A percentile compares a stretch with the other conserved stretches of the same genome.
phyloP scores from a whole-genome alignment of 2,329 filamentous ascomycete genomes.

The Nemania serpens region DNA sequence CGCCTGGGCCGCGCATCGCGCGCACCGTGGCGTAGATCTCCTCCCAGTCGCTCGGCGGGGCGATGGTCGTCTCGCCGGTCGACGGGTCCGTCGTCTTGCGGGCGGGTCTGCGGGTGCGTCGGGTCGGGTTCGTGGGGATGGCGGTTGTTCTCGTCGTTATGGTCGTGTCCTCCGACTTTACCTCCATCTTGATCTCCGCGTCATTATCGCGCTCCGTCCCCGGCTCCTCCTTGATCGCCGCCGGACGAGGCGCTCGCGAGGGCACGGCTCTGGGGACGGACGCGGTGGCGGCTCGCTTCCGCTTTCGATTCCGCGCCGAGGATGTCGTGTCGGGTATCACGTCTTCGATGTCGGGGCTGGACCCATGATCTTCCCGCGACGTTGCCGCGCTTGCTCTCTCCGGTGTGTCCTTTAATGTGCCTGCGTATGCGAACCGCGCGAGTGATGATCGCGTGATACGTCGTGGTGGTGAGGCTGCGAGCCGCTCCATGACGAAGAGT shows the following conservation, averaged over 20 bases:
- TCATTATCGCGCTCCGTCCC: conserved; percentile 5
- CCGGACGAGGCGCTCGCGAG: no score
- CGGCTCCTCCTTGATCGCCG: conserved; percentile 21
- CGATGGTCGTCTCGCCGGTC: conserved; percentile 28
- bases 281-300: conserved; percentile 34
- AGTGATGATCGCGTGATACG: conserved; percentile 41
- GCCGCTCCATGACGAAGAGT: conserved; percentile 7
- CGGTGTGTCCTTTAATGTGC: conserved; percentile 2
- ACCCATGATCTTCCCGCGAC: conserved; percentile 22
- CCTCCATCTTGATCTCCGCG: conserved; percentile 9
- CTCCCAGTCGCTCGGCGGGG: conserved; percentile 59
- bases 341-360: conserved; percentile 40
- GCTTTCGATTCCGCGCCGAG: conserved; percentile 31
- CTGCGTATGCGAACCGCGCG: conserved; percentile 40
- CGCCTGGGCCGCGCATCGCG: conserved; percentile 69
- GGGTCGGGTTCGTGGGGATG: conserved; percentile 4
- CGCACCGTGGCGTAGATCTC: conserved; percentile 77
- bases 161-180: no score
- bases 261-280: conserved; percentile 10
- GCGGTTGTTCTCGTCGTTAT: not conserved
- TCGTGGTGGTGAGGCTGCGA: conserved; percentile 34
- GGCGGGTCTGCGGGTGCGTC: conserved; percentile 37
- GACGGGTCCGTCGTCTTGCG: conserved; percentile 33
- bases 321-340: conserved; percentile 29
- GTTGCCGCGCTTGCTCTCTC: no score